These are phyloP conservation scores for Ramularia collo-cygni DNA, from an alignment of 2,329 filamentous ascomycete genomes.

Conservation along the genomic window DNA sequence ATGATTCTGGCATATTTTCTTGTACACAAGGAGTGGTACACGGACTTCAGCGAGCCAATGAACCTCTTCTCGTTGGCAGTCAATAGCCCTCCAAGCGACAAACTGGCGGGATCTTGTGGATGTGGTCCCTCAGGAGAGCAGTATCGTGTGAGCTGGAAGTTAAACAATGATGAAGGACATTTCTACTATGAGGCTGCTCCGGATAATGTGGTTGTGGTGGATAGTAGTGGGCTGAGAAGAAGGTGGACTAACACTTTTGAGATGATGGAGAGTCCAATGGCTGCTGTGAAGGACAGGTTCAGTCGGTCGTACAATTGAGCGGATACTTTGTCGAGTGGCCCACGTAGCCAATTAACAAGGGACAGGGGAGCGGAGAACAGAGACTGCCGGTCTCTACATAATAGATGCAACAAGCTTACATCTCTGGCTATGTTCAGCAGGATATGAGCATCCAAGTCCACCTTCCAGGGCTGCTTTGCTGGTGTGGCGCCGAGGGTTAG, in stretches of 20 bases:
- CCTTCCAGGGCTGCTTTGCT: no score
- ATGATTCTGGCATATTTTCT: constrained; percentile 59
- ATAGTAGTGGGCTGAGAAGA: constrained; percentile 18
- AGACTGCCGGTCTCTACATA: no score
- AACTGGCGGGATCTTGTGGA: constrained; percentile 51
- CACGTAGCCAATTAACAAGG: no score
- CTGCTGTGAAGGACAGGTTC: constrained; percentile 11
- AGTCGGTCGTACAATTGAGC: constrained; percentile 1
- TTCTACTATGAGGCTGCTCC: constrained; percentile 40
- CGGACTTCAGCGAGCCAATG: constrained; percentile 71
- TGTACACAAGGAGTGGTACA: constrained; percentile 56
- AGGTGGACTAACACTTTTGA: constrained; percentile 24
- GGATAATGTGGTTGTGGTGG: constrained; percentile 6
- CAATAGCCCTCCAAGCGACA: constrained; percentile 51
- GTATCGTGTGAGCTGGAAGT: constrained; percentile 39
- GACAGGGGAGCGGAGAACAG: no score
- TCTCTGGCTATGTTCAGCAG: no score
- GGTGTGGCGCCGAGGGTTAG: no score
- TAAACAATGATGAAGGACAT: constrained; percentile 39
- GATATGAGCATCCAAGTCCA: no score
- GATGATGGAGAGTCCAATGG: constrained; percentile 30
- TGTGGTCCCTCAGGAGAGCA: constrained; percentile 48
- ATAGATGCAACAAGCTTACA: no score
- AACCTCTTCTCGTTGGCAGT: constrained; percentile 45
- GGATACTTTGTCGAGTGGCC: no score